Base-by-base conservation (phyloP, 2,329 filamentous ascomycete species). In the Arachnomyces sp. region DNA sequence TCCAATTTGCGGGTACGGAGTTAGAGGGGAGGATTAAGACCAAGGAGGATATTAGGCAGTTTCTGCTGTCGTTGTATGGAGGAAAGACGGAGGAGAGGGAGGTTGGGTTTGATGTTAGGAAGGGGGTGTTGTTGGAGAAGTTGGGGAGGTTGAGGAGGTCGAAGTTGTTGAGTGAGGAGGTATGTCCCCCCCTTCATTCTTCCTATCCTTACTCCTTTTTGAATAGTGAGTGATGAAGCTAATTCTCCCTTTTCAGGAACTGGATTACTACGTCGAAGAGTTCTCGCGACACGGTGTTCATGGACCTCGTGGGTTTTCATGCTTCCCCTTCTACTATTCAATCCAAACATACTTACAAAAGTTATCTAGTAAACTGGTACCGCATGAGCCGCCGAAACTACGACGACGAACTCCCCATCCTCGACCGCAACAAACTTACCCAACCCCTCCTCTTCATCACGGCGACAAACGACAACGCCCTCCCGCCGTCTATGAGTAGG, bases 341-440 rank as follows among this genome's bases (percentile, higher is more conserved):
- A 5, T 3, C 34, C 13, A 5, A 6, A 11, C 29, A 7, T 33
- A 11, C 14, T 5, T 33, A 28, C 11, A 11, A 13, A 2, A 35
- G 28, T 30, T 4, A 3, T 16, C 16, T 37, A 74, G 72, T 87
- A 44, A 92, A 89, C 64, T 95, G 87, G 86, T 98, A 98, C 66
- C 80, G 88, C 32, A 84, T 77, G 2, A 71, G 77, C 14, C 68
- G 76, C 59, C 61, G 82, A 47, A 95, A 94, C 62, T 84, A 72
- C 57, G 75, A 86, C 31, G 86, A 95, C 47, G 92, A 95, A 33
- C 50, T 61, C 14, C 46, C 51, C 33, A 53, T 67, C 39, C 48
- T 61, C 3, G 56, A 53, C 31, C 48, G 46, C 3, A 25, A 25
- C 21, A 70, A 61, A 41, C 68, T 85, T 38, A 63, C 71, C 34